These are phyloP conservation scores for Beta lomatogona DNA, from an alignment of 179 eudicot species.

Conservation along the genomic window DNA sequence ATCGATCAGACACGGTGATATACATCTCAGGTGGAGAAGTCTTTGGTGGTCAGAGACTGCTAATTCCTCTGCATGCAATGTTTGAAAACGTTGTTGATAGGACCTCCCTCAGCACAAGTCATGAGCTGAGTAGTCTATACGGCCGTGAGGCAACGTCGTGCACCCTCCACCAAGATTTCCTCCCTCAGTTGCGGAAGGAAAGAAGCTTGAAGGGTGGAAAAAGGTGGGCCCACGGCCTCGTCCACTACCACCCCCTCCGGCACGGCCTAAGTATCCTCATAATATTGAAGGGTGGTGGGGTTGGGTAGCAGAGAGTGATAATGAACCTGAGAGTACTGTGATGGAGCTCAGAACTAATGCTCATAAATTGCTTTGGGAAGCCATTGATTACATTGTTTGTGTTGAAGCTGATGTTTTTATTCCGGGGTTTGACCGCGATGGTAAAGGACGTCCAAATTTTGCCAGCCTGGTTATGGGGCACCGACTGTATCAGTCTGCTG, in stretches of 20 bases:
- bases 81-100: constrained; percentile 88
- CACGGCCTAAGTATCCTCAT: constrained; percentile 68
- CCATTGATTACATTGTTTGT: constrained; percentile 72
- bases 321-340: constrained; percentile 89
- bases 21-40: constrained; percentile 89
- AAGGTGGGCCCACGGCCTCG: constrained; percentile 80
- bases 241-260: constrained; percentile 92
- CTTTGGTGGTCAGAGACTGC: constrained; percentile 89
- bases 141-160: constrained; percentile 69
- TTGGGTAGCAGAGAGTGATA: constrained; percentile 96
- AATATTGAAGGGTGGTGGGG: constrained; percentile 99
- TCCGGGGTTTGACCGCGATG: constrained; percentile 90
- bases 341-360: constrained; percentile 90
- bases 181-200: constrained; percentile 48
- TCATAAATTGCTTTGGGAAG: constrained; percentile 92
- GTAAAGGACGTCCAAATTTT: constrained; percentile 81
- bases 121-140: constrained; percentile 66
- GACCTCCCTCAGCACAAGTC: constrained; percentile 63
- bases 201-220: constrained; percentile 58
- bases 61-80: constrained; percentile 85
- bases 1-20: constrained; percentile 73
- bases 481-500: constrained; percentile 72
- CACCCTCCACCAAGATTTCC: constrained; percentile 43
- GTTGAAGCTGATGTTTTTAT: constrained; percentile 85
- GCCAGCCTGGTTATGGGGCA: constrained; percentile 95